Percentiles rank a stretch among this genome's conserved stretches.
These are phyloP conservation scores for Dothiorella sarmentorum DNA, from an alignment of 2,329 filamentous ascomycete genomes.

Conservation along the genomic window DNA sequence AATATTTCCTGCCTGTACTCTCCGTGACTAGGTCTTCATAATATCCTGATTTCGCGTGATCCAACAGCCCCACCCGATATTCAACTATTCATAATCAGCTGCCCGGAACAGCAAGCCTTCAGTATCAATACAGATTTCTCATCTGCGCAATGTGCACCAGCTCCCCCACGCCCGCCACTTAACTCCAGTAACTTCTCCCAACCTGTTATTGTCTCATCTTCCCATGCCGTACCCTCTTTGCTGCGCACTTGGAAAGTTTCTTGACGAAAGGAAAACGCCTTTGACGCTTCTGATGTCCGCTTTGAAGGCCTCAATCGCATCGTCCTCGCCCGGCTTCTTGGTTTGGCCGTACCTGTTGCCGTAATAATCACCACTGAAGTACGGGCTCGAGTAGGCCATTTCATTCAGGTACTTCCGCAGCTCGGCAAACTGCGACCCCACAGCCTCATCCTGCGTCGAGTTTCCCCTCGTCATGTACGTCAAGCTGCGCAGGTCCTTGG, in stretches of 20 bases:
- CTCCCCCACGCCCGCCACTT: too few relatives aligned
- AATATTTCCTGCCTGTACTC: too few relatives aligned
- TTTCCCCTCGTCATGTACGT: constrained; percentile 48
- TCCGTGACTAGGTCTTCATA: too few relatives aligned
- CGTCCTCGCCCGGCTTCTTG: constrained; percentile 57
- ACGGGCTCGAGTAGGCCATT: constrained; percentile 38
- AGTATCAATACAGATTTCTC: too few relatives aligned
- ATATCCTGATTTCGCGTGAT: too few relatives aligned
- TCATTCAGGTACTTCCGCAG: constrained; percentile 62
- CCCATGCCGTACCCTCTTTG: background rate
- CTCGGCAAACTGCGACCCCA: constrained; percentile 50
- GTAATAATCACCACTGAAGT: constrained; percentile 44
- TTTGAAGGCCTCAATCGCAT: constrained; percentile 70
- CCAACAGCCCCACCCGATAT: too few relatives aligned
- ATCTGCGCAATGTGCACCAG: too few relatives aligned
- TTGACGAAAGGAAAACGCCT: constrained; percentile 70
- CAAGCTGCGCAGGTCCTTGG: constrained; percentile 36
- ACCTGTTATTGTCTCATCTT: too few relatives aligned
- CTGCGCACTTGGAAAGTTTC: constrained; percentile 57
- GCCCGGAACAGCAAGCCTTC: too few relatives aligned
- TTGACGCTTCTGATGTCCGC: constrained; percentile 76
- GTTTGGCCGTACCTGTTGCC: constrained; percentile 27
- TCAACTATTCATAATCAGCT: too few relatives aligned
- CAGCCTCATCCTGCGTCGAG: constrained; percentile 48
- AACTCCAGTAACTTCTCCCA: too few relatives aligned